Percentiles rank a stretch among this genome's conserved stretches.
Conservation (phyloP, 306 rosid species). For the Albizia julibrissin region DNA sequence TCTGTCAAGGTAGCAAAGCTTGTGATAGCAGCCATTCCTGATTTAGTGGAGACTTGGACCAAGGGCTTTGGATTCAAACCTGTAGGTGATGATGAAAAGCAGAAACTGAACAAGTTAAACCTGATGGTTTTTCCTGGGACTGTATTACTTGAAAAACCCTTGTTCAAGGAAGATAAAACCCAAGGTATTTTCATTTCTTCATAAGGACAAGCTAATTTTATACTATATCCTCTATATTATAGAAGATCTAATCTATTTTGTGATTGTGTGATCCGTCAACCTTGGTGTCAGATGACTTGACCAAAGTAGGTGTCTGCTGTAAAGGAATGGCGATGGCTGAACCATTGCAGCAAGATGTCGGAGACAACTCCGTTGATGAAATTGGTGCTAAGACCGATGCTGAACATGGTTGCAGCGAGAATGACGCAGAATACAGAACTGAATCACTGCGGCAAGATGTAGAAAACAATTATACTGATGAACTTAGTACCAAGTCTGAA, state of each 20-base stretch:
- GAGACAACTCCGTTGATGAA: not conserved
- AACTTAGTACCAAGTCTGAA: not conserved
- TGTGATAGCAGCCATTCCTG: slow-evolving; percentile 91
- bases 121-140: slow-evolving; percentile 98
- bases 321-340: slow-evolving; percentile 32
- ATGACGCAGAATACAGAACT: not conserved
- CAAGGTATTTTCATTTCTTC: slow-evolving; percentile 41
- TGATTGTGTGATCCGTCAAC: slow-evolving; percentile 32
- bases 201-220: not conserved
- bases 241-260: slow-evolving; percentile 25
- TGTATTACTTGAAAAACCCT: slow-evolving; percentile 66
- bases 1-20: slow-evolving; percentile 85
- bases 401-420: not conserved
- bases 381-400: not conserved
- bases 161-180: slow-evolving; percentile 45
- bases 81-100: slow-evolving; percentile 65
- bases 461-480: not conserved
- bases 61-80: slow-evolving; percentile 87
- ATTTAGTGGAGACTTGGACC: slow-evolving; percentile 83
- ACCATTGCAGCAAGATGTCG: not conserved
- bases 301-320: slow-evolving; percentile 22
- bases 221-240: not conserved
- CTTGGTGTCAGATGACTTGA: slow-evolving; percentile 31
- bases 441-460: not conserved
- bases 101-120: slow-evolving; percentile 59